Base-by-base conservation (phyloP, 768 basidiomycete species). In the Lentinus tigrinus region DNA sequence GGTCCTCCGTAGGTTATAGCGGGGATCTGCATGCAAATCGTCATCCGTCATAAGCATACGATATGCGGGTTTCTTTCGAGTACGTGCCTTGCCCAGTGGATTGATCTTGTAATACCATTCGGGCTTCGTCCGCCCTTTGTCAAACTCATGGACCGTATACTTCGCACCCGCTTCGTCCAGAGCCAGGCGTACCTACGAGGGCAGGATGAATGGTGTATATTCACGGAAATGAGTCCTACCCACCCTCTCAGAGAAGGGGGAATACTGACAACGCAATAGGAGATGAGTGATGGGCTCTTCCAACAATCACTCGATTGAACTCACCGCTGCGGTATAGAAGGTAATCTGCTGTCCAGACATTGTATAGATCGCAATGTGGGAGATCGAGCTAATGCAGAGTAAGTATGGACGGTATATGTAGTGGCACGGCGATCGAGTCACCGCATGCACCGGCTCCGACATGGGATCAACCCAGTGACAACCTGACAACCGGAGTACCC, bases 21-120 rank as follows among this genome's bases (percentile, higher is more conserved):
- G 19, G 85, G 82, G 10, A 85, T 77, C 83, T 82, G 24, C 11
- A 23, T 31, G 31, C 9, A 2, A 28, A 17, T 24, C 36, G 11
- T 4, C 10, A 19, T 16, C 17, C 7, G 9, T 54, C 23, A 54
- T 31, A 31, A 11, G 31, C 31, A 34, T 24, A 1, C 21, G 11
- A 3, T 4, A 1, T 10, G 16, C 24, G 2, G 8, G 16, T 46
- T 28, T 1, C 21, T 17, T 23, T 19, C 31, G 11, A 31, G 31
- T 31, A 31, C 3, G 11, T 31, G 84, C 87, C 79, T 87, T 88
- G 72, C 81, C 80, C 0, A 80, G 83, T 0, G 83, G 83, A 69
- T 88, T 89, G 28, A 89, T 79, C 57, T 83, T 0, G 80, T 77
- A 0, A 81, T 85, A 88, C 87, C 86, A 88, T 47, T 79, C 81